Evolutionary conservation across 2,329 filamentous ascomycete species (phyloP), one percentile per base, ranked within the genome.

Genomic region (Onygenales sp.): DNA sequence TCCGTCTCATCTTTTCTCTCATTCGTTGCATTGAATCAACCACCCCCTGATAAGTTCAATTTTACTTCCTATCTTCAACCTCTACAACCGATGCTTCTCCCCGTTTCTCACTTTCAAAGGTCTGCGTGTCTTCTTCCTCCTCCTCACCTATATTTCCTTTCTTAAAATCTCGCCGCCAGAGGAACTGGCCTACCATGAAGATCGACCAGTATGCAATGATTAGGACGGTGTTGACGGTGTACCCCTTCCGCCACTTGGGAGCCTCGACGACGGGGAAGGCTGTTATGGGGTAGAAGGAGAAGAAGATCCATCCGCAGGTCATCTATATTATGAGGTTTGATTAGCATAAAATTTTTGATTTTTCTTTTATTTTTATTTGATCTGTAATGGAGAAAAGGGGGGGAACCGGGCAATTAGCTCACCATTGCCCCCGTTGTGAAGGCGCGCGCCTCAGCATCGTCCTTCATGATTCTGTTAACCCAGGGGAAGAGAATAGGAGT

Each of bases 161-260:
- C 32, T 48, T 48, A 1, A 10, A 13, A 48, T 48, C 45, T 21
- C 45, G 17, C 32, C 45, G 8, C 32, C 74, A 67, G 4, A 75
- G 44, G 14, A 69, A 61, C 41, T 74, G 63, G 33, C 68, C 68
- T 5, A 65, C 56, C 11, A 73, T 55, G 54, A 75, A 75, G 6
- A 68, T 69, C 41, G 59, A 57, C 75, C 73, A 78, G 27, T 75
- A 64, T 2, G 75, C 59, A 44, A 74, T 63, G 39, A 72, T 70
- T 48, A 78, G 78, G 0, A 67, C 69, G 46, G 78, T 69, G 2
- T 73, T 70, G 6, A 76, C 69, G 0, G 75, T 73, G 66, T 75
- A 78, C 0, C 76, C 75, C 33, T 74, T 75, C 2, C 61, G 70
- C 76, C 76, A 79, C 35, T 70, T 64, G 0, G 76, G 75, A 0